These are phyloP conservation scores for Carpinus fangiana DNA, from an alignment of 306 rosid genomes.

Conservation along the genomic window DNA sequence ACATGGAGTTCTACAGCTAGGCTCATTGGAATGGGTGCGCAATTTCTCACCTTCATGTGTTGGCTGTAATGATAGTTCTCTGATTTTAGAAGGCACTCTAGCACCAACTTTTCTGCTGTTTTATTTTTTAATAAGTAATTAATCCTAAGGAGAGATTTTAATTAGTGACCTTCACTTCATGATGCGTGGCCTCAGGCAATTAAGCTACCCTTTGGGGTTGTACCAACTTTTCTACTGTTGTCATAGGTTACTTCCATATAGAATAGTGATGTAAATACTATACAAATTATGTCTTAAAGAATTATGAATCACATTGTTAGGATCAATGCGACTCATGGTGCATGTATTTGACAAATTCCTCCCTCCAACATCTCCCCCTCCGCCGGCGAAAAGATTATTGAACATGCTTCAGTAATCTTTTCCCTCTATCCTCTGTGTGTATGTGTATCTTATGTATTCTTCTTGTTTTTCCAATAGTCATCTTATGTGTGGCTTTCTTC, in stretches of 20 bases:
- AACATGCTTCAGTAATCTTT: not conserved
- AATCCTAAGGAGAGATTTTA: no score
- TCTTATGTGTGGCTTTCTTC: slow-evolving; percentile 32
- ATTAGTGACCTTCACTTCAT: no score
- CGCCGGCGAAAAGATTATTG: not conserved
- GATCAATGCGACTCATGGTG: not conserved
- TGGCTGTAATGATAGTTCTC: not conserved
- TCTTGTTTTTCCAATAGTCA: slow-evolving; percentile 12
- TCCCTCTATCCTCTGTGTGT: not conserved
- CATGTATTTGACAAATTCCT: slow-evolving; percentile 2
- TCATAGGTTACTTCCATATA: not conserved
- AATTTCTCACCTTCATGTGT: slow-evolving; percentile 25
- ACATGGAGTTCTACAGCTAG: slow-evolving; percentile 84
- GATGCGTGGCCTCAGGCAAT: no score
- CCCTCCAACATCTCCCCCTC: not conserved
- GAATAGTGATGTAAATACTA: not conserved
- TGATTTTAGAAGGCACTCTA: not conserved
- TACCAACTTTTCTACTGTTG: not conserved
- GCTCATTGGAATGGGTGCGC: slow-evolving; percentile 75
- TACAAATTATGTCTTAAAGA: not conserved
- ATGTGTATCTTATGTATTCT: not conserved
- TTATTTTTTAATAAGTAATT: no score
- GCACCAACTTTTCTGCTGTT: not conserved
- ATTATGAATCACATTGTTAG: not conserved
- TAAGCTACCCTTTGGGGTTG: not conserved